A percentile compares a stretch with the other conserved stretches of the same genome.
These are phyloP conservation scores for Malus asiatica DNA, from an alignment of 306 rosid genomes.

Conservation along the genomic window DNA sequence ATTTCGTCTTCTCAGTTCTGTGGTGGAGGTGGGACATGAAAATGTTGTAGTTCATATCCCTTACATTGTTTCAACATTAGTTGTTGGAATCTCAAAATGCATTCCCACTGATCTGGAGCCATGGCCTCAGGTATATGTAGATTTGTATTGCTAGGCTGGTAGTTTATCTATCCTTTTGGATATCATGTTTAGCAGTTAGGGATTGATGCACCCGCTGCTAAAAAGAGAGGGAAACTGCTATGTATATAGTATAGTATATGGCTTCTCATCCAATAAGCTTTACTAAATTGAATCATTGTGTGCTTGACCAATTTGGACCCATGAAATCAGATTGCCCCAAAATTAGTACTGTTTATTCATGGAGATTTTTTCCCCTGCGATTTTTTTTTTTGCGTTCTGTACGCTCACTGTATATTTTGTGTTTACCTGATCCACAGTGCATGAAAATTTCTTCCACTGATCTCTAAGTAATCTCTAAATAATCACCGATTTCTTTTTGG, in stretches of 20 bases:
- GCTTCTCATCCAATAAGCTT: not conserved
- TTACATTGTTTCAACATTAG: constrained; percentile 47
- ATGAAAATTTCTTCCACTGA: not conserved
- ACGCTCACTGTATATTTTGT: not conserved
- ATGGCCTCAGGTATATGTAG: constrained; percentile 71
- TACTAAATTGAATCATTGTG: not conserved
- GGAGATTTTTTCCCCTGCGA: not conserved
- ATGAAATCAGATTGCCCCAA: not conserved
- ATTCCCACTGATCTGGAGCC: constrained; percentile 50
- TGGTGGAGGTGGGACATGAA: constrained; percentile 74
- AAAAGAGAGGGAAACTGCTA: not conserved
- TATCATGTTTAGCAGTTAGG: not conserved
- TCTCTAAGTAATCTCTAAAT: not conserved
- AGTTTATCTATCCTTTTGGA: constrained; percentile 8
- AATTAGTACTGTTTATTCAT: not conserved
- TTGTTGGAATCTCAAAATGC: constrained; percentile 53
- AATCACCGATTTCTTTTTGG: not conserved
- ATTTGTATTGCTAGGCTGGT: constrained; percentile 15
- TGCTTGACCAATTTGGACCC: not conserved
- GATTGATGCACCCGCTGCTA: not conserved
- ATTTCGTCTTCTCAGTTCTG: constrained; percentile 73
- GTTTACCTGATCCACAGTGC: not conserved
- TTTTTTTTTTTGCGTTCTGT: not conserved
- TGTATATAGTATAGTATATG: not conserved
- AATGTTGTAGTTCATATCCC: constrained; percentile 71